These are phyloP conservation scores for Marasmius oreades DNA, from an alignment of 1,284 basidiomycete species.

Conservation along the genomic window DNA sequence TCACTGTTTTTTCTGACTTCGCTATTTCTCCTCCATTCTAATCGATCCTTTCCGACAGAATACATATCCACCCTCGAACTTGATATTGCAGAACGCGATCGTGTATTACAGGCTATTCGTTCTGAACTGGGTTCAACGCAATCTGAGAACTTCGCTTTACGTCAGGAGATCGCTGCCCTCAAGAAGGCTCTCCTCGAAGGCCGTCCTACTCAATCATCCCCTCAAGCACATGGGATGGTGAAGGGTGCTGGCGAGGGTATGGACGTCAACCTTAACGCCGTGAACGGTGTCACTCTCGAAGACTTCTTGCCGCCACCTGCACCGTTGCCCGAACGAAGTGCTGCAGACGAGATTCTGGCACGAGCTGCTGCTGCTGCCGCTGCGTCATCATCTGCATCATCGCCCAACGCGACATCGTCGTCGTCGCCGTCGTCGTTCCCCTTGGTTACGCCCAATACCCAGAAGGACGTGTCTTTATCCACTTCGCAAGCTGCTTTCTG, in stretches of 20 bases:
- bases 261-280: constrained; percentile 10
- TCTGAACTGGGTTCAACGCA: constrained; percentile 78
- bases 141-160: constrained; percentile 82
- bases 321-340: constrained; percentile 37
- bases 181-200: constrained; percentile 78
- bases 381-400: constrained; percentile 15
- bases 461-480: constrained; percentile 74
- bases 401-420: constrained; percentile 21
- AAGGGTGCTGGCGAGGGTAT: constrained; percentile 20
- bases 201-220: constrained; percentile 21
- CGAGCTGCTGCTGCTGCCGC: constrained; percentile 16
- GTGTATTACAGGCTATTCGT: constrained; percentile 85
- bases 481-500: constrained; percentile 57
- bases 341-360: constrained; percentile 31
- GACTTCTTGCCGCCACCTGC: constrained; percentile 40
- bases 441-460: constrained; percentile 69
- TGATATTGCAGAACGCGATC: constrained; percentile 91
- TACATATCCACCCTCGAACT: constrained; percentile 93
- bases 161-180: constrained; percentile 80
- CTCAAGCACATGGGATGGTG: constrained; percentile 6
- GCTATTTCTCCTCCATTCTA: not conserved
- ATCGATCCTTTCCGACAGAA: constrained; percentile 44
- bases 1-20: constrained; percentile 11
- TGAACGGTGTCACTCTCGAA: constrained; percentile 26
- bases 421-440: too few relatives aligned